A percentile compares a stretch with the other conserved stretches of the same genome.
phyloP scores from a whole-genome alignment of 2,329 filamentous ascomycete genomes.

The Paracoccidioides brasiliensis region DNA sequence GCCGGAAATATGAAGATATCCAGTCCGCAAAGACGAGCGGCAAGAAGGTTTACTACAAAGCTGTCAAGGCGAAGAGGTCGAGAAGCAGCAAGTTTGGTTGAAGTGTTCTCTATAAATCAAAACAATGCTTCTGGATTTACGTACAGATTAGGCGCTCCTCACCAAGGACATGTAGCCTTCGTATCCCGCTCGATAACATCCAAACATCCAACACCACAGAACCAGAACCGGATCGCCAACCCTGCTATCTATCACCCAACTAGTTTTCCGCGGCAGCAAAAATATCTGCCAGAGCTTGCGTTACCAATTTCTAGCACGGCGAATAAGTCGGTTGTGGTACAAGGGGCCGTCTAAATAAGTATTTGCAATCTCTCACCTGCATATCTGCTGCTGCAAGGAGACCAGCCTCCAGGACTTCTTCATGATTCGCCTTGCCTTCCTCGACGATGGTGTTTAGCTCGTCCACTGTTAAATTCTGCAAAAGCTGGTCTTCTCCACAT shows the following conservation, averaged over 20 bases:
- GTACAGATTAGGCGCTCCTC: no score
- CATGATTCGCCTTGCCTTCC: slow-evolving; percentile 49
- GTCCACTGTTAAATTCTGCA: slow-evolving; percentile 37
- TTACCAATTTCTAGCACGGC: slow-evolving; percentile 23
- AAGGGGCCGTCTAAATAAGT: not conserved
- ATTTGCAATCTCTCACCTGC: slow-evolving; percentile 34
- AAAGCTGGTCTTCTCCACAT: slow-evolving; percentile 42
- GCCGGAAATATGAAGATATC: slow-evolving; percentile 75
- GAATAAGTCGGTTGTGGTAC: slow-evolving; percentile 3
- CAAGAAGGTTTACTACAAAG: slow-evolving; percentile 81
- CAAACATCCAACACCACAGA: not conserved
- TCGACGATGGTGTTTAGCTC: slow-evolving; percentile 44
- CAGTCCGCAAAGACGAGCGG: slow-evolving; percentile 73
- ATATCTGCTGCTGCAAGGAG: slow-evolving; percentile 48
- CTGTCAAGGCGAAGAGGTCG: slow-evolving; percentile 48
- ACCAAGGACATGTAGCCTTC: not conserved
- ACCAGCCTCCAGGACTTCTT: slow-evolving; percentile 52
- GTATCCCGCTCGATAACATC: not conserved
- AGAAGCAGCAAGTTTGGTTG: slow-evolving; percentile 10
- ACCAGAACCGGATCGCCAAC: not conserved
- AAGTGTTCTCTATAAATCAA: not conserved
- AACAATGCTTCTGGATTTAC: not conserved
- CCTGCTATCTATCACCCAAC: not conserved
- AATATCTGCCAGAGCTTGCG: slow-evolving; percentile 20
- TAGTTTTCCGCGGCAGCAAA: not conserved